A percentile compares a stretch with the other conserved stretches of the same genome.
Conservation (phyloP, 768 basidiomycete genomes). For the Lactarius pseudohatsudake region DNA sequence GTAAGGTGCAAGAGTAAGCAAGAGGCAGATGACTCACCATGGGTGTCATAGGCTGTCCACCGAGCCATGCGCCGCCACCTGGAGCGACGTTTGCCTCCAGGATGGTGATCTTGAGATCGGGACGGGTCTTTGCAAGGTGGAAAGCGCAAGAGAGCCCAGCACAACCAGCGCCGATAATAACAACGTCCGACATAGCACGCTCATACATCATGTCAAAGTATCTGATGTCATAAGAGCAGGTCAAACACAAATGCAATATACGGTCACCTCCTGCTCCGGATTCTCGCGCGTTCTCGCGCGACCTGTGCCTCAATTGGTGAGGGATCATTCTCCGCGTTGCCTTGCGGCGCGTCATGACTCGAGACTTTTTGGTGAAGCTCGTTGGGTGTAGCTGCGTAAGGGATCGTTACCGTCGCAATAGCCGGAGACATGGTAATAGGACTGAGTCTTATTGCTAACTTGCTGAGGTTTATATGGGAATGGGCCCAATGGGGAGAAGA, state of each 20-base stretch:
- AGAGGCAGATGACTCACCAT: constrained; percentile 49
- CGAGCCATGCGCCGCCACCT: constrained; percentile 71
- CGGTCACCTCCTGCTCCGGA: constrained; percentile 50
- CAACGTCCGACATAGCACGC: constrained; percentile 71
- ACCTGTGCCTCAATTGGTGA: constrained; percentile 76
- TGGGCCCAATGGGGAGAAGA: neutral
- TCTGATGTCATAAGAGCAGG: constrained; percentile 36
- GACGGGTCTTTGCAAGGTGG: constrained; percentile 62
- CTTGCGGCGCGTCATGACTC: constrained; percentile 43
- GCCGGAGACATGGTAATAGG: constrained; percentile 40
- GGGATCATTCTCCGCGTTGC: constrained; percentile 62
- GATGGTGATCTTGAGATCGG: constrained; percentile 65
- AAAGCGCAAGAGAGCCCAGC: constrained; percentile 74
- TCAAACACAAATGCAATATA: constrained; percentile 3
- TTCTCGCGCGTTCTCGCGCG: constrained; percentile 61
- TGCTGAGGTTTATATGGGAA: too few species aligned
- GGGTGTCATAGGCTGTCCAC: constrained; percentile 75
- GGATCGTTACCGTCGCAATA: constrained; percentile 35
- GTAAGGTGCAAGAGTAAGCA: neutral
- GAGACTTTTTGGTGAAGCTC: constrained; percentile 32
- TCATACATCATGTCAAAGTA: constrained; percentile 77
- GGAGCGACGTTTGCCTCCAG: constrained; percentile 77
- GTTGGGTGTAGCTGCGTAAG: constrained; percentile 32
- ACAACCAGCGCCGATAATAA: constrained; percentile 70
- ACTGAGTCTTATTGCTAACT: too few species aligned